phyloP scores from a whole-genome alignment of 2,329 filamentous ascomycete species.

The Phialophora tarda region DNA sequence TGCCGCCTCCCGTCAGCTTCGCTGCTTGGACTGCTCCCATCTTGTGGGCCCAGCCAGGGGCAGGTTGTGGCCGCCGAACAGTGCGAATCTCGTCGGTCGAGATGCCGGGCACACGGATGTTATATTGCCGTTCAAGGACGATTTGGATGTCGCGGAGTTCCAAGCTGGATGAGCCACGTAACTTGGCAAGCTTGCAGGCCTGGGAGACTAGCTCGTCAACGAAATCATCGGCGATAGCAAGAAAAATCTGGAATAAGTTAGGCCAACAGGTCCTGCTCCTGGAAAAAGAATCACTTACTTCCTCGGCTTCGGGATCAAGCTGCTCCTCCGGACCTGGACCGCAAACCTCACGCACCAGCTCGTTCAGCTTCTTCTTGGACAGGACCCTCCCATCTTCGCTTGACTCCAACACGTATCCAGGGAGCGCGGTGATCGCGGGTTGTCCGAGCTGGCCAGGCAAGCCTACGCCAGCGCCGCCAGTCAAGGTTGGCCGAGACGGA shows the following conservation, averaged over 20 bases:
- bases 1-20: conserved; percentile 37
- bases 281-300: conserved; percentile 63
- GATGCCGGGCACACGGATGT: conserved; percentile 92
- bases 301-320: conserved; percentile 90
- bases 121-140: conserved; percentile 82
- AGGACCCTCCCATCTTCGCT: conserved; percentile 84
- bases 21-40: conserved; percentile 87
- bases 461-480: conserved; percentile 74
- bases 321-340: conserved; percentile 74
- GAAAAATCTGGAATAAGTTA: conserved; percentile 68
- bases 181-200: conserved; percentile 89
- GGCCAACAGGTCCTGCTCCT: background rate
- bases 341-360: conserved; percentile 91
- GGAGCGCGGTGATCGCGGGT: conserved; percentile 80
- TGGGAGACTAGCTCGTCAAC: conserved; percentile 87
- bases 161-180: conserved; percentile 85
- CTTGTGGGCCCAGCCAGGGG: conserved; percentile 89
- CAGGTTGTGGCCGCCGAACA: conserved; percentile 89
- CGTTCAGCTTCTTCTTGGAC: conserved; percentile 97
- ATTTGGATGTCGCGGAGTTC: conserved; percentile 88
- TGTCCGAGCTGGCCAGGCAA: conserved; percentile 84
- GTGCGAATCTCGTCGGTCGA: conserved; percentile 92
- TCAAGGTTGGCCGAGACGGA: conserved; percentile 78
- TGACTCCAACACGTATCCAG: conserved; percentile 84
- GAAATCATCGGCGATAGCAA: conserved; percentile 90